Base-by-base conservation (phyloP, 768 basidiomycete species). In the Lentinula boryana region DNA sequence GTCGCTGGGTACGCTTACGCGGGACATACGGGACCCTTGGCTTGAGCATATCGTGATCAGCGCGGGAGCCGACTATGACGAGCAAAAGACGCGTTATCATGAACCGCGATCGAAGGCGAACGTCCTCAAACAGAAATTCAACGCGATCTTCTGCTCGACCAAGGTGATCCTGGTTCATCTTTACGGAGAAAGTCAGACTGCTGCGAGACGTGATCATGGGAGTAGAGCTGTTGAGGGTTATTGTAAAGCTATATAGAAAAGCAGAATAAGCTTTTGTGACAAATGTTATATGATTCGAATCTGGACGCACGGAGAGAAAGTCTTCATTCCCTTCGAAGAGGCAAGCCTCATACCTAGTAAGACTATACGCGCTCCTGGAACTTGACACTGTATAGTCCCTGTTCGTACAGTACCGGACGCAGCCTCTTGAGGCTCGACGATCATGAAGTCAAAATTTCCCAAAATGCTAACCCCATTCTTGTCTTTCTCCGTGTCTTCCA, bases 121-220 rank as follows among this genome's bases (percentile, higher is more conserved):
- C 65, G 62, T 85, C 81, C 62, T 81, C 69, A 65, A 88, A 83
- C 0, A 76, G 56, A 18, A 88, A 62, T 63, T 87, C 84, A 3
- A 83, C 61, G 0, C 82, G 77, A 49, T 84, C 83, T 55, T 84
- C 76, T 61, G 76, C 83, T 2, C 80, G 73, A 9, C 86, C 85
- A 33, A 56, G 62, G 16, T 60, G 48, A 35, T 16, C 35, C 8
- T 67, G 66, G 3, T 33, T 51, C 55, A 72, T 70, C 10, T 48
- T 61, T 4, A 71, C 58, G 1, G 23, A 9, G 16, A 72, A 40
- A 4, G 4, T n/a, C 1, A 63, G 23, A 4, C n/a, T 16, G 6
- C 21, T 31, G n/a, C 60, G 51, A 44, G 35, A 62, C n/a, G 23
- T 35, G 9, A 58, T 23, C 12, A 32, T 33, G 6, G 18, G 23